Conservation (phyloP, 345 rosid species). For the Gossypium rotundifolium region DNA sequence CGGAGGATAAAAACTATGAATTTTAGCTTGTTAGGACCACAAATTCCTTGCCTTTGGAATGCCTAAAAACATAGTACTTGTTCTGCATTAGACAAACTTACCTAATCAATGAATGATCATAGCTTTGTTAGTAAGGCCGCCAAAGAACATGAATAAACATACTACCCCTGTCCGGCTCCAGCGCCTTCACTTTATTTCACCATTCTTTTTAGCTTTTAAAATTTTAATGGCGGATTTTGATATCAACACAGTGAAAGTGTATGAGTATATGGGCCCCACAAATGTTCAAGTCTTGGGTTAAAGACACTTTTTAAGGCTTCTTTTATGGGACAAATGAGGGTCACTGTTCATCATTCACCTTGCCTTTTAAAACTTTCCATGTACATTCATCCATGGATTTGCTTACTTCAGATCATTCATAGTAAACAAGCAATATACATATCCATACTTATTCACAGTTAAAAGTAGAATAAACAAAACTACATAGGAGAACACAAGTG, state of each 20-base stretch:
- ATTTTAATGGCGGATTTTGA: background rate
- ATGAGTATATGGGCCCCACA: slow-evolving; percentile 7
- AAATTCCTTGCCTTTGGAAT: background rate
- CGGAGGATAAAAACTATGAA: slow-evolving; percentile 5
- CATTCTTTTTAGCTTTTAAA: background rate
- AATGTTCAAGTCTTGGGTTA: slow-evolving; percentile 10
- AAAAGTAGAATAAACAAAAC: slow-evolving; percentile 21
- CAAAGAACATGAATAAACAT: background rate
- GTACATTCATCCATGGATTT: background rate
- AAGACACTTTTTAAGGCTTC: background rate
- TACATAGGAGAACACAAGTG: slow-evolving; percentile 16
- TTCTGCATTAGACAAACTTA: background rate
- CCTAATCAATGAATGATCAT: slow-evolving; percentile 19
- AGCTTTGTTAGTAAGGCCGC: background rate
- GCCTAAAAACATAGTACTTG: background rate
- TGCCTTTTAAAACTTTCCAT: background rate
- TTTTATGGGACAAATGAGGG: background rate
- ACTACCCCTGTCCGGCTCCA: background rate
- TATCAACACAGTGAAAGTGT: background rate
- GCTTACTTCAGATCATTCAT: slow-evolving; percentile 17
- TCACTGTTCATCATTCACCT: slow-evolving; percentile 15
- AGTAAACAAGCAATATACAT: background rate
- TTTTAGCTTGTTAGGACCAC: slow-evolving; percentile 13
- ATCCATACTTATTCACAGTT: slow-evolving; percentile 7
- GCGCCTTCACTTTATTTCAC: background rate